Percentiles rank a stretch among this genome's conserved stretches.
Conservation (phyloP, 1,139 yeast genomes). For the Pichia sp. region DNA sequence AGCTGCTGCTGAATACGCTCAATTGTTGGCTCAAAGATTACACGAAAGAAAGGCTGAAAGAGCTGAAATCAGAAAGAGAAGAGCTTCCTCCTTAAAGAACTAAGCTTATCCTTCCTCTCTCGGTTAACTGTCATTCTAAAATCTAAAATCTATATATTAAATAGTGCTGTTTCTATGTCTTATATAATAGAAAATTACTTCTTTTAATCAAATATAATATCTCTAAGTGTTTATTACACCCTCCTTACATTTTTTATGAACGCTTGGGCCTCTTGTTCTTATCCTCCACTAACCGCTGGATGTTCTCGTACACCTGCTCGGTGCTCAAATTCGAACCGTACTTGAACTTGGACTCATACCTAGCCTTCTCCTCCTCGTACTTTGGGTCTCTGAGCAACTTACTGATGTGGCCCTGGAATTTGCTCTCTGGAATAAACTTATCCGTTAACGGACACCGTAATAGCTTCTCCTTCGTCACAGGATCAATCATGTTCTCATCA, state of each 20-base stretch:
- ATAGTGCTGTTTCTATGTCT: background rate
- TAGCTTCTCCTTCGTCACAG: slow-evolving; percentile 34
- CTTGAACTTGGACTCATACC: slow-evolving; percentile 58
- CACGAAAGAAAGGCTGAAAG: slow-evolving; percentile 97
- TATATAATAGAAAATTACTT: slow-evolving; percentile 5
- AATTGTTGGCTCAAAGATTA: slow-evolving; percentile 96
- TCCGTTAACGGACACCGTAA: slow-evolving; percentile 75
- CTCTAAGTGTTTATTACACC: background rate
- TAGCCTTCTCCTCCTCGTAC: slow-evolving; percentile 64
- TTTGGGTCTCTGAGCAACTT: slow-evolving; percentile 75
- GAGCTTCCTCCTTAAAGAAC: slow-evolving; percentile 98
- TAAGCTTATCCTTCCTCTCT: slow-evolving; percentile 10
- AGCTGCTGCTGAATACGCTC: slow-evolving; percentile 99
- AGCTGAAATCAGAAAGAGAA: slow-evolving; percentile 98
- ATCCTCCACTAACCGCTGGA: slow-evolving; percentile 51
- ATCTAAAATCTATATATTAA: slow-evolving; percentile 6
- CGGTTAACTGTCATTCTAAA: background rate
- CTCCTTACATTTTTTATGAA: background rate
- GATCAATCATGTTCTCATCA: slow-evolving; percentile 11
- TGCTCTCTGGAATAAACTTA: slow-evolving; percentile 60
- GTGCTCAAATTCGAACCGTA: slow-evolving; percentile 52
- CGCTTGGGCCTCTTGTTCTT: slow-evolving; percentile 1
- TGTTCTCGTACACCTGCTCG: slow-evolving; percentile 70
- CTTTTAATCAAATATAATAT: background rate
- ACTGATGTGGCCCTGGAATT: slow-evolving; percentile 70